These are phyloP conservation scores for Puccinia polysora DNA, from an alignment of 1,284 basidiomycete species.

Conservation along the genomic window DNA sequence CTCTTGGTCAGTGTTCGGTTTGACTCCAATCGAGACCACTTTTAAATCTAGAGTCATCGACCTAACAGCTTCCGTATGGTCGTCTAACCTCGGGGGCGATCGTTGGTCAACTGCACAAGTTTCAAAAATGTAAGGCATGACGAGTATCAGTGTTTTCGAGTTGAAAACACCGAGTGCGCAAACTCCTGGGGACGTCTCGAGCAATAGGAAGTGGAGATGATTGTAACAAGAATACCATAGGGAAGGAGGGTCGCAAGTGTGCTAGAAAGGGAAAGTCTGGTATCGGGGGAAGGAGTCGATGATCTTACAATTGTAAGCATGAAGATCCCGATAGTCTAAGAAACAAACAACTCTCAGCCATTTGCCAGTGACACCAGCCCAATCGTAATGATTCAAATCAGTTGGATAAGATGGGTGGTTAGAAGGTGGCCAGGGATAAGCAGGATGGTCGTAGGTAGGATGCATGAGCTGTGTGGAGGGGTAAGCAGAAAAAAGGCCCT, in stretches of 20 bases:
- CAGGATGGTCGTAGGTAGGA: conserved; percentile 13
- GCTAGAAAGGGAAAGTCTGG: too few species aligned
- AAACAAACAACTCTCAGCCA: conserved; percentile 35
- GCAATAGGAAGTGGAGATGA: background rate
- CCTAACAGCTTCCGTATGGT: conserved; percentile 8
- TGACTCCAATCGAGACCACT: conserved; percentile 15
- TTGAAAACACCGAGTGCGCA: background rate
- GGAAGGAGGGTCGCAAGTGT: background rate
- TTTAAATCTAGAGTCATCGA: conserved; percentile 34
- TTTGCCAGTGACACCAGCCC: conserved; percentile 28
- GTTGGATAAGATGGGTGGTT: background rate
- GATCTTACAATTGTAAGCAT: conserved; percentile 29
- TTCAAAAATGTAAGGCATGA: too few species aligned
- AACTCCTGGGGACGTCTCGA: background rate
- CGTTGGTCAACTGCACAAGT: too few species aligned
- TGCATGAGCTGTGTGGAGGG: conserved; percentile 25
- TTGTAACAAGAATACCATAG: background rate
- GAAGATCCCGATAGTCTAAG: conserved; percentile 22
- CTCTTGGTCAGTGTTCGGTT: background rate
- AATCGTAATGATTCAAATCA: conserved; percentile 34
- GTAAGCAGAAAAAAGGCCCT: conserved; percentile 3
- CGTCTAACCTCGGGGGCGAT: background rate
- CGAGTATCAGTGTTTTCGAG: background rate
- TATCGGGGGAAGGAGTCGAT: background rate
- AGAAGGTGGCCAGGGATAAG: conserved; percentile 4